Percentiles rank a stretch among this genome's conserved stretches.
Conservation (phyloP, 2,329 filamentous ascomycete genomes). For the Xylaria sp. region DNA sequence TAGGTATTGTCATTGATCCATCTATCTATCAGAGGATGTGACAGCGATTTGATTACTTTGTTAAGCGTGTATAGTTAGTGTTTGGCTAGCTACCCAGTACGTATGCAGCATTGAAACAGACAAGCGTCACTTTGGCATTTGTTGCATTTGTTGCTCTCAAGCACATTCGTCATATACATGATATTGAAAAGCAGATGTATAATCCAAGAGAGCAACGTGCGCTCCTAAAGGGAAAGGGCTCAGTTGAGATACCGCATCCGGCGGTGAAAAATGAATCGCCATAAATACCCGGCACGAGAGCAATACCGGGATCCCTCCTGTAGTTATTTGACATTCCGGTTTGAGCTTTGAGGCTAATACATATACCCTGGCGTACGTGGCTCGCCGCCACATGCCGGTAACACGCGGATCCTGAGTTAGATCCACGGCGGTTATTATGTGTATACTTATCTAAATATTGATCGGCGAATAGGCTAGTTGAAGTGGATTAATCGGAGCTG, state of each 20-base stretch:
- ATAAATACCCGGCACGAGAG: background rate
- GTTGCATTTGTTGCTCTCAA: no score
- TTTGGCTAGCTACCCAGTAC: background rate
- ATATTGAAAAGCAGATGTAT: no score
- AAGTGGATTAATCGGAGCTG: no score
- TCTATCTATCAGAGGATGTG: background rate
- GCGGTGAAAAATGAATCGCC: background rate
- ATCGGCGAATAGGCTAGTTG: conserved; percentile 5
- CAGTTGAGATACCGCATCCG: background rate
- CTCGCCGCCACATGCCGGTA: background rate
- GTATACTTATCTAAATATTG: background rate
- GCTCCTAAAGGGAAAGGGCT: background rate
- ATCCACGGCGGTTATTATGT: conserved; percentile 6
- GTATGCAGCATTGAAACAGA: background rate
- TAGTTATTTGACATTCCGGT: conserved; percentile 23
- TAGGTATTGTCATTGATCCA: background rate
- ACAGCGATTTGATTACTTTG: background rate
- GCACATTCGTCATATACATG: no score
- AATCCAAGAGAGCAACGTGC: background rate
- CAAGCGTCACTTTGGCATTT: no score
- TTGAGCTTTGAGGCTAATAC: conserved; percentile 22
- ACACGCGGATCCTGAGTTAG: background rate
- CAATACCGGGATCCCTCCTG: conserved; percentile 17
- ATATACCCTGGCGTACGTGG: background rate
- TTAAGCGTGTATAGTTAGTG: background rate